Percentiles rank a stretch among this genome's conserved stretches.
These are phyloP conservation scores for Passalora sequoiae DNA, from an alignment of 2,329 filamentous ascomycete genomes.

Conservation along the genomic window DNA sequence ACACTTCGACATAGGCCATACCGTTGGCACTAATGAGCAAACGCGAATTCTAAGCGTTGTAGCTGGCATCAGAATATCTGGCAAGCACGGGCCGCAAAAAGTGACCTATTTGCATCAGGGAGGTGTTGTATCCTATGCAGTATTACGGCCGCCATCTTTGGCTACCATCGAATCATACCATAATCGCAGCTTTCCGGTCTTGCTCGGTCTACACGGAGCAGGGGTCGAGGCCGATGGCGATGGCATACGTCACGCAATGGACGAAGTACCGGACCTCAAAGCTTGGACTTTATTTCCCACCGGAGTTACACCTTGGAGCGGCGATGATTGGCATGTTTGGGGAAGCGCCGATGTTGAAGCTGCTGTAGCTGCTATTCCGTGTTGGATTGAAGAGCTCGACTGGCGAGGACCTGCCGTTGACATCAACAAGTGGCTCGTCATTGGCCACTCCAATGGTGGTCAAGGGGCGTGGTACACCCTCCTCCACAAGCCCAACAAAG, in stretches of 20 bases:
- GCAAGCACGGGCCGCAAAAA: constrained; percentile 45
- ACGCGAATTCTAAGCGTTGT: constrained; percentile 10
- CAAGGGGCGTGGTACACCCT: constrained; percentile 56
- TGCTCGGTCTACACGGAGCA: constrained; percentile 53
- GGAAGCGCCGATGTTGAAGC: constrained; percentile 53
- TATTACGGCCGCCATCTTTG: constrained; percentile 50
- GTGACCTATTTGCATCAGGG: constrained; percentile 52
- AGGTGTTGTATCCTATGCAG: constrained; percentile 53
- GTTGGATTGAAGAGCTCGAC: constrained; percentile 45
- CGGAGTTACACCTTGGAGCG: constrained; percentile 55
- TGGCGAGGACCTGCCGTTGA: constrained; percentile 49
- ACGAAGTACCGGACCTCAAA: constrained; percentile 48
- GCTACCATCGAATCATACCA: constrained; percentile 30
- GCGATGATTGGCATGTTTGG: constrained; percentile 59
- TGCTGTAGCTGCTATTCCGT: constrained; percentile 45
- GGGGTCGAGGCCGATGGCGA: constrained; percentile 51
- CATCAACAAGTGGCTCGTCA: constrained; percentile 47
- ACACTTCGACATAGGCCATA: constrained; percentile 18
- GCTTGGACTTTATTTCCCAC: constrained; percentile 54
- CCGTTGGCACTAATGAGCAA: constrained; percentile 7
- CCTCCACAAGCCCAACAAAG: constrained; percentile 52
- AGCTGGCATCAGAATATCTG: constrained; percentile 6
- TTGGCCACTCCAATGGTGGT: constrained; percentile 57
- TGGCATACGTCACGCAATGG: constrained; percentile 44
- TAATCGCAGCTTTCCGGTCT: constrained; percentile 40